Evolutionary conservation across 768 basidiomycete genomes (phyloP).

Genomic region (Leucocoprinus sp.): DNA sequence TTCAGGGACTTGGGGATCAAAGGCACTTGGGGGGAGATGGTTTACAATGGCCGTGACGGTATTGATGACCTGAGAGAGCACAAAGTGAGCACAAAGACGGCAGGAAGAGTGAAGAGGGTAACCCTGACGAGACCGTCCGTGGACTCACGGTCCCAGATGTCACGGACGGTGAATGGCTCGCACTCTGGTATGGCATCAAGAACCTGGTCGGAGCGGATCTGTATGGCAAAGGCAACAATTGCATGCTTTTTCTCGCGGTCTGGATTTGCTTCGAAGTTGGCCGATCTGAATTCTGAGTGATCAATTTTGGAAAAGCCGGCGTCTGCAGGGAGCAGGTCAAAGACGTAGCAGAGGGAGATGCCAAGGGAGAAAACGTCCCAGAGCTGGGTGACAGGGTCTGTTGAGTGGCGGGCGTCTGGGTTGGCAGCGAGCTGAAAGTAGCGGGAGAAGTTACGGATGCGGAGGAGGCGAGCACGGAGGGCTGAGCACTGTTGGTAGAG

Average conservation of each 20-base stretch:
- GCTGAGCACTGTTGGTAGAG: conserved; percentile 89
- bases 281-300: conserved; percentile 59
- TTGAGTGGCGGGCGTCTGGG: conserved; percentile 61
- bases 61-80: conserved; percentile 61
- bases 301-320: conserved; percentile 50
- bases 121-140: conserved; percentile 96
- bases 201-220: conserved; percentile 59
- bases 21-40: conserved; percentile 59
- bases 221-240: conserved; percentile 88
- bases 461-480: conserved; percentile 67
- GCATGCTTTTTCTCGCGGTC: conserved; percentile 87
- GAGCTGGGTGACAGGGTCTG: conserved; percentile 89
- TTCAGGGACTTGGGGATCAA: conserved; percentile 55
- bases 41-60: conserved; percentile 83
- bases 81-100: conserved; percentile 3
- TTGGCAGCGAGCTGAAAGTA: conserved; percentile 59
- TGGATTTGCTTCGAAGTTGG: conserved; percentile 56
- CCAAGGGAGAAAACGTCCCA: conserved; percentile 94
- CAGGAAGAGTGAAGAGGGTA: conserved; percentile 16
- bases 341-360: conserved; percentile 90
- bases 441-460: conserved; percentile 63
- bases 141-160: conserved; percentile 84
- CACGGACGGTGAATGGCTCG: conserved; percentile 84
- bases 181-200: conserved; percentile 55
- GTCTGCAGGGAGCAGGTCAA: conserved; percentile 76